Conservation (phyloP, 306 rosid species). For the Rubus parviflorus region DNA sequence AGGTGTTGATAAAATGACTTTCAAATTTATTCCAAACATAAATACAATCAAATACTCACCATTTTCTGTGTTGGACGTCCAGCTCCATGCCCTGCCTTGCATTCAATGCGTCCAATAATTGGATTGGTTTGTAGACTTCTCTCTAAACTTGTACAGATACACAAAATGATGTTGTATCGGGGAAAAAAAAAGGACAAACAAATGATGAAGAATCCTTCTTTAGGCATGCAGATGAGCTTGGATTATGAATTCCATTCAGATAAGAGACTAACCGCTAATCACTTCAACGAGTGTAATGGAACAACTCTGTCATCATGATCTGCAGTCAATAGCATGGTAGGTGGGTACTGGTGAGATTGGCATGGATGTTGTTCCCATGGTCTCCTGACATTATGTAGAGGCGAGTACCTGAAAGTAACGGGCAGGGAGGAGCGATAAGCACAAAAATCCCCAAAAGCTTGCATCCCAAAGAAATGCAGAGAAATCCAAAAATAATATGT, state of each 20-base stretch:
- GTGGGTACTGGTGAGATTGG: conserved; percentile 66
- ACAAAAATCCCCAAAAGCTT: neutral
- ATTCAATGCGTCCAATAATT: conserved; percentile 86
- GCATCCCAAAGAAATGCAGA: neutral
- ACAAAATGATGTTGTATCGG: neutral
- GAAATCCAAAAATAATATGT: no score
- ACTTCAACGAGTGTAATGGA: conserved; percentile 80
- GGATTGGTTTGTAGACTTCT: conserved; percentile 85
- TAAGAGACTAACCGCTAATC: conserved; percentile 71
- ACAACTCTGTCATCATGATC: conserved; percentile 99
- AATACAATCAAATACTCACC: conserved; percentile 32
- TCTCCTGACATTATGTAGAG: conserved; percentile 86
- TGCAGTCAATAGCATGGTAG: conserved; percentile 91
- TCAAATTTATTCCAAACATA: neutral
- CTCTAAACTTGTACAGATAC: conserved; percentile 51
- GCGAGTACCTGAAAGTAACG: conserved; percentile 68
- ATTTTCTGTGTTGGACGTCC: conserved; percentile 89
- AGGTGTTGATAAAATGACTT: neutral
- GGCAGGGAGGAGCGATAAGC: conserved; percentile 1
- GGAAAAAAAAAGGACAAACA: neutral
- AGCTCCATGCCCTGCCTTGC: conserved; percentile 84
- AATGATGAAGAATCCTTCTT: neutral
- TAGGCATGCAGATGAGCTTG: neutral
- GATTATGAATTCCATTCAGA: neutral
- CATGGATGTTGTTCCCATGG: conserved; percentile 71